Evolutionary conservation across 2,329 filamentous ascomycete genomes (phyloP), one percentile per base, ranked within the genome.

Genomic region (Fusarium vanettenii): DNA sequence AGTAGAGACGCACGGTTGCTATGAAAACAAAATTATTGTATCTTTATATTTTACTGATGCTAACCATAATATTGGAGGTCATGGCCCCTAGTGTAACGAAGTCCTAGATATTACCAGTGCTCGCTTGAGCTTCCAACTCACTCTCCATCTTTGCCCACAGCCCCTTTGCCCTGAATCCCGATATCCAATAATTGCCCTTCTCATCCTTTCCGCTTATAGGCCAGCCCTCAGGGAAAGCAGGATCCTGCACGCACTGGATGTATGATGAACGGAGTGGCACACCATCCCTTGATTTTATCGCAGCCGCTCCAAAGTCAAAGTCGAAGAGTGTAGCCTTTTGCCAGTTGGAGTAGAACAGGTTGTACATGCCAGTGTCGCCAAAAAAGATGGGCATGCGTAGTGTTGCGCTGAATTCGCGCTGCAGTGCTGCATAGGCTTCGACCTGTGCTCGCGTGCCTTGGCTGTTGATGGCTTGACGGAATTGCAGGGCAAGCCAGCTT

Each of bases 331-430:
- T 16, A 3, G 80, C 78, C 72, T 81, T 80, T 62, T 64, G 57
- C 81, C 81, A 83, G 72, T 83, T 82, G 5, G 80, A 80, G 61
- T 78, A 80, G 20, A 72, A 78, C 9, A 83, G 22, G 60, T 80
- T 66, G 39, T 80, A 74, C 81, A 83, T 83, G 20, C 69, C 72
- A 27, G 73, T 68, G 13, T 80, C 74, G 8, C 81, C 81, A 52
- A 83, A 82, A 33, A 82, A 75, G 1, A 81, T 79, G 2, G 81
- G 75, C 27, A 62, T 79, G 2, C 81, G 75, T 16, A 62, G n/a
- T 7, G 18, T 39, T 14, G 35, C 14, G 22, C 29, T 45, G 22
- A 41, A 56, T 27, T 56, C 60, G 1, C 48, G 50, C 7, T 50
- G 48, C 1, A 62, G 50, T n/a, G 57, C 35, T 7, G 45, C 29